Conservation (phyloP, 441 rosid genomes). For the Croton laevigatus region DNA sequence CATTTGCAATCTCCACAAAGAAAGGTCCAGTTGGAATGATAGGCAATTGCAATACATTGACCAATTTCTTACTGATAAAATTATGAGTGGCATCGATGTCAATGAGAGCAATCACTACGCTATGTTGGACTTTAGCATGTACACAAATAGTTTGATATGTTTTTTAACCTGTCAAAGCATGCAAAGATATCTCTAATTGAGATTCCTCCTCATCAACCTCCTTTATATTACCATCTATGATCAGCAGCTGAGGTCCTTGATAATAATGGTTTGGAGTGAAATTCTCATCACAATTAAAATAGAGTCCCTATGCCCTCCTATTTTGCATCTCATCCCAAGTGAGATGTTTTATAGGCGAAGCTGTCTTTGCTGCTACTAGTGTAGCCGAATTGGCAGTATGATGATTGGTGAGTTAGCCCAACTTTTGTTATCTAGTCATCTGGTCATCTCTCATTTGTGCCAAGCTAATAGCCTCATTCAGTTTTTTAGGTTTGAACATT, state of each 20-base stretch:
- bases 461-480: constrained; percentile 4
- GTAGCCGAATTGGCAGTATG: too few relatives aligned
- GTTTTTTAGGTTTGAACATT: neutral
- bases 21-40: neutral
- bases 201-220: too few relatives aligned
- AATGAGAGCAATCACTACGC: neutral
- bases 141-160: neutral
- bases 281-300: constrained; percentile 8
- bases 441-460: neutral
- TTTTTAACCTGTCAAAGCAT: neutral
- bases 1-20: neutral
- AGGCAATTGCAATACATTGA: neutral
- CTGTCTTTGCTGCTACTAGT: neutral
- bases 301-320: neutral
- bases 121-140: too few relatives aligned
- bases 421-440: neutral
- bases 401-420: too few relatives aligned
- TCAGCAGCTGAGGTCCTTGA: neutral
- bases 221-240: neutral
- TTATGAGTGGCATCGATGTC: constrained; percentile 1
- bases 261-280: neutral
- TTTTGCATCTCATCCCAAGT: neutral
- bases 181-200: neutral
- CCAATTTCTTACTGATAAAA: neutral
- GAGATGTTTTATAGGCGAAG: neutral